A percentile compares a stretch with the other conserved stretches of the same genome.
These are phyloP conservation scores for Populus hybrid DNA, from an alignment of 441 rosid genomes.

Conservation along the genomic window DNA sequence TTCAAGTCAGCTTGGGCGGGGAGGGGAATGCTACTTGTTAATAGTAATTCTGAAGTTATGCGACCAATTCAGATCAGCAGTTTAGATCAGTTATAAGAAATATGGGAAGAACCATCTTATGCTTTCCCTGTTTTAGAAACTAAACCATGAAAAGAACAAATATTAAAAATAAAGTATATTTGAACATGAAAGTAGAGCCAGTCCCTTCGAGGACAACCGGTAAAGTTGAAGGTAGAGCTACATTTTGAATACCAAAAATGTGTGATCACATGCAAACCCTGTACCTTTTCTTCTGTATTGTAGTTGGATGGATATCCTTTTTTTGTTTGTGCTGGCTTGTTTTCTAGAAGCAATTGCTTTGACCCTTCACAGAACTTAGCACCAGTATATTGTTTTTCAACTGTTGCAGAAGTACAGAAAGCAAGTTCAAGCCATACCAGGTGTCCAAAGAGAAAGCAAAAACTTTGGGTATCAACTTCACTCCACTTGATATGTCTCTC, in stretches of 20 bases:
- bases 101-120: neutral
- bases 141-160: neutral
- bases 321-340: neutral
- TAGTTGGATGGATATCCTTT: neutral
- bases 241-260: neutral
- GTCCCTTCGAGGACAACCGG: neutral
- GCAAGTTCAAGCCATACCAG: conserved; percentile 23
- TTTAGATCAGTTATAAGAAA: neutral
- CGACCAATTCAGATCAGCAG: neutral
- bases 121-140: neutral
- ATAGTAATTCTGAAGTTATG: neutral
- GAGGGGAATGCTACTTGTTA: neutral
- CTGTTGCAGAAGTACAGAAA: conserved; percentile 46
- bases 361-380: neutral
- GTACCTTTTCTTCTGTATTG: neutral
- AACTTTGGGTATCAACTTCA: conserved; percentile 48
- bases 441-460: conserved; percentile 55
- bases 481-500: conserved; percentile 48
- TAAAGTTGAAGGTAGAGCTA: neutral
- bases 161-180: no score
- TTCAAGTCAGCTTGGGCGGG: neutral
- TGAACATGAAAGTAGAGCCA: neutral
- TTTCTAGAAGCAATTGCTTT: neutral
- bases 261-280: neutral
- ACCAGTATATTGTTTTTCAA: neutral